Percentiles rank a stretch among this genome's conserved stretches.
Evolutionary conservation across 73 alveolate genomes (phyloP).

Genomic region (Paramecium octaurelia): DNA sequence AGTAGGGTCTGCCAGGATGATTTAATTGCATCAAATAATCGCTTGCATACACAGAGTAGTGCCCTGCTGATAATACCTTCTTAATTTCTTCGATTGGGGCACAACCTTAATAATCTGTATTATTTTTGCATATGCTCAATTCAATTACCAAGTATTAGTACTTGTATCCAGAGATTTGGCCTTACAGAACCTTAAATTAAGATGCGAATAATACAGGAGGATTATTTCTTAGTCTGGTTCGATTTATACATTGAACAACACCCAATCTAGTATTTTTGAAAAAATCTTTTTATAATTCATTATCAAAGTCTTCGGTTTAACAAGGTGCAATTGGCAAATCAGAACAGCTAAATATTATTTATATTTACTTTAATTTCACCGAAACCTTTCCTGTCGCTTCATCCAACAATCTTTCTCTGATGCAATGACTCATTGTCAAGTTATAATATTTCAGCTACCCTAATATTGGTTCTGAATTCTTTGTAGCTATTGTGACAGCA

Average conservation of each 20-base stretch:
- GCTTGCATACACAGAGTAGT: not conserved
- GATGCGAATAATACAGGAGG: not conserved
- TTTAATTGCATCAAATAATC: not conserved
- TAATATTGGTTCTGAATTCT: not conserved
- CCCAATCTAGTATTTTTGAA: constrained; percentile 2
- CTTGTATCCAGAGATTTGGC: not conserved
- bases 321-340: not conserved
- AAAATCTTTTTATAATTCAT: not conserved
- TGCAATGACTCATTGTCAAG: not conserved
- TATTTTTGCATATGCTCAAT: not conserved
- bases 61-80: not conserved
- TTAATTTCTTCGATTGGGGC: not conserved
- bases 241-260: not conserved
- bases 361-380: not conserved
- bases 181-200: not conserved
- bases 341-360: not conserved
- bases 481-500: not conserved
- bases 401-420: not conserved
- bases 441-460: not conserved
- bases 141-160: not conserved
- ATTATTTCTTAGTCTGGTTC: not conserved
- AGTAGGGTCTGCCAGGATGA: not conserved
- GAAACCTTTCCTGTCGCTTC: not conserved
- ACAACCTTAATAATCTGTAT: not conserved
- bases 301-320: not conserved